phyloP scores from a whole-genome alignment of 805 yeast species.

The Teunomyces funiuensis region DNA sequence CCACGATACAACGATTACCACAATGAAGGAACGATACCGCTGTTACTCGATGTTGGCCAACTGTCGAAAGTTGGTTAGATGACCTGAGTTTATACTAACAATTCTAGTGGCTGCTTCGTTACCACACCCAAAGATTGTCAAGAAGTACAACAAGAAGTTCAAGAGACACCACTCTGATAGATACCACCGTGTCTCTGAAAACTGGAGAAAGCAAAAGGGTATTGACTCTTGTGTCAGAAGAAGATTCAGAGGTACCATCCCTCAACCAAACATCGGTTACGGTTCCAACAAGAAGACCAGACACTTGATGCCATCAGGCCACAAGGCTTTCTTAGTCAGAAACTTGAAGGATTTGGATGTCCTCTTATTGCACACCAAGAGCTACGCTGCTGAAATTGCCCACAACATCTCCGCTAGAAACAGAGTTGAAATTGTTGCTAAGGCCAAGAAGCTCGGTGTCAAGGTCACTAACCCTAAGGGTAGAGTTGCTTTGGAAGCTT shows the following conservation, averaged over 20 bases:
- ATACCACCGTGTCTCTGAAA: conserved; percentile 96
- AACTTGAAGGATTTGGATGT: conserved; percentile 93
- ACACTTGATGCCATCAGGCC: conserved; percentile 95
- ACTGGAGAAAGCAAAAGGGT: conserved; percentile 99
- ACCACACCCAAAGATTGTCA: conserved; percentile 99
- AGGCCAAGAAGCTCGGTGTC: conserved; percentile 97
- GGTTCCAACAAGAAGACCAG: conserved; percentile 99
- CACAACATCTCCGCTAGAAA: conserved; percentile 97
- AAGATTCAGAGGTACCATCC: conserved; percentile 99
- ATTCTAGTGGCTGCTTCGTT: conserved; percentile 88
- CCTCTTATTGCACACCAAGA: conserved; percentile 93
- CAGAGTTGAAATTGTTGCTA: conserved; percentile 94
- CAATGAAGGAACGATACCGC: neutral
- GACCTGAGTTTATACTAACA: no score
- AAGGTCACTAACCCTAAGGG: conserved; percentile 99
- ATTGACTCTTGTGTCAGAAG: conserved; percentile 99
- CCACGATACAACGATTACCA: neutral
- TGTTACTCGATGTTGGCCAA: neutral
- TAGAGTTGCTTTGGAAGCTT: conserved; percentile 97
- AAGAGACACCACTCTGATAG: conserved; percentile 99
- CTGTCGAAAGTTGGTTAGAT: no score
- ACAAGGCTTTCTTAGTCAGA: conserved; percentile 92
- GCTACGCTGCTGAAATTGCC: conserved; percentile 99
- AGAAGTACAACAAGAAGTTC: conserved; percentile 98
- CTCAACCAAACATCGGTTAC: conserved; percentile 99